Evolutionary conservation across 805 yeast genomes (phyloP), one percentile per base, ranked within the genome.

Genomic region (Trichomonascus vanleenenianus): DNA sequence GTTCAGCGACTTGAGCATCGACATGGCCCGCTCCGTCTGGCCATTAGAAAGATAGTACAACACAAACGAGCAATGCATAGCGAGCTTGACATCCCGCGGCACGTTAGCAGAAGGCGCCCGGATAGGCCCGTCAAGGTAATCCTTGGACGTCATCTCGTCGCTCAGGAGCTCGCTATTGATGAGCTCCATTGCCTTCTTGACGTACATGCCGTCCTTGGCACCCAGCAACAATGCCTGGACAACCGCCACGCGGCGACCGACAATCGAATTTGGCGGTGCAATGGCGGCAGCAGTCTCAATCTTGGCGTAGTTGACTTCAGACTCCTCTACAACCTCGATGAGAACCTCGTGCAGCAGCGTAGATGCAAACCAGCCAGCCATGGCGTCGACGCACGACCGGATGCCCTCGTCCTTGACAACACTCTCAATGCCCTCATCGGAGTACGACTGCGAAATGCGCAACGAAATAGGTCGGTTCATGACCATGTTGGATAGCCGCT

Each of bases 341-440:
- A 61, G 50, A 12, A 47, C 56, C 14, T 47, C 48, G 15, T 61
- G 56, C 15, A 57, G 50, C 20, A 50, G 44, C 25, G 52, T 47
- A 42, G 54, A 46, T 8, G 63, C 51, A 46, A 52, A 51, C 59
- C 58, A 61, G 11, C 58, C 58, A 10, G 63, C 59, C 33, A 61
- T 40, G 2, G 53, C 54, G 40, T 63, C 67, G 7, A 61, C 48
- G 12, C 58, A 54, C 22, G 60, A 49, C 39, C 49, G 49, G 20
- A 56, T 47, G 4, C 56, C 44, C n/a, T 50, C 35, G 40, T 57
- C 63, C 25, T 48, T 42, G 27, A 49, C 35, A 14, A 54, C 53
- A 5, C 56, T 42, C 41, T 40, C 44, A n/a, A 53, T 22, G 4
- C 54, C 56, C 36, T 54, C 53, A 19, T 53, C 56, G 34, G 50